Evolutionary conservation across 306 rosid genomes (phyloP), one percentile per base, ranked within the genome.

Genomic region (Lathyrus oleraceus): DNA sequence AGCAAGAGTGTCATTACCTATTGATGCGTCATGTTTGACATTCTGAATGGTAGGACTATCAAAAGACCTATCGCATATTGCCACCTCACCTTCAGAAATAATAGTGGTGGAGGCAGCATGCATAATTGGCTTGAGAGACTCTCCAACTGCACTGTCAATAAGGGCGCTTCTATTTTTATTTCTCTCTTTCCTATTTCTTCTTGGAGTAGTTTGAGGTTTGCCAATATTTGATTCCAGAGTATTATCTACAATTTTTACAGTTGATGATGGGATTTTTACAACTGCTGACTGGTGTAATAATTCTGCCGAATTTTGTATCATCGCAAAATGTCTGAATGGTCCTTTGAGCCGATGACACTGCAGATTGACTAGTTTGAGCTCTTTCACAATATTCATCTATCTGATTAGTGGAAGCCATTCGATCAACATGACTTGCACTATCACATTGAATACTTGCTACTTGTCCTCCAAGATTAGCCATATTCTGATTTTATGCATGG

Each of bases 231-330:
- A 72, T 77, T 72, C 74, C 70, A 16, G 79, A 63, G 61, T 77
- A 73, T 61, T 81, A 69, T 83, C 67, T 78, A 87, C 92, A 86
- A 79, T 81, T 84, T 79, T 74, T 47, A 63, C 70, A 64, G 83
- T 75, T 8, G 84, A 74, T 42, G 86, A 82, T 59, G 86, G 92
- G 79, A 76, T 77, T 82, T 76, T 88, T 85, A 71, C 81, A 83
- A 83, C 67, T 80, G 27, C 87, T 68, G 74, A 76, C 76, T 8
- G 95, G 85, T 70, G 82, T 62, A 78, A 85, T 75, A 76, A 75
- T 81, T 66, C 79, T 80, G 79, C 88, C 91, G 75, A 82, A 84
- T 53, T 86, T 88, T 49, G 78, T 36, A 73, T 86, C 88, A 38
- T 72, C 77, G 65, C 71, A 74, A 72, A 76, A 59, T 61, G 68